Conservation (phyloP, 192 early-diverging fungal species). For the Funneliformis geosporum region DNA sequence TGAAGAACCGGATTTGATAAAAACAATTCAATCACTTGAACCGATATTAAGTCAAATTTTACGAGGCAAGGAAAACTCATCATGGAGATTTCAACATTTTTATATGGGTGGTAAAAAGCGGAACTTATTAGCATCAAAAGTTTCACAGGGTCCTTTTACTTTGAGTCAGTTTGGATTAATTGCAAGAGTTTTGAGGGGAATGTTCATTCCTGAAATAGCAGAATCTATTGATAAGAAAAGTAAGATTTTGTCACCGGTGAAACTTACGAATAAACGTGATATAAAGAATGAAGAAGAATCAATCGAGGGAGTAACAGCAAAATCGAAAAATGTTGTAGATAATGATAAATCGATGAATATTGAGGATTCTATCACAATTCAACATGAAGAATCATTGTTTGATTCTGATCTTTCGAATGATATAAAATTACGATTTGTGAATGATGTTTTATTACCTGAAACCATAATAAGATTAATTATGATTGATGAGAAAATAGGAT, state of each 20-base stretch:
- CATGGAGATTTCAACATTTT: constrained; percentile 25
- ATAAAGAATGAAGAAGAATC: neutral
- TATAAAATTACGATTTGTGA: constrained; percentile 17
- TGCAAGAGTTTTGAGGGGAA: neutral
- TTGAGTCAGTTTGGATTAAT: constrained; percentile 5
- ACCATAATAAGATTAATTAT: constrained; percentile 21
- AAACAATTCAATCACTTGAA: neutral
- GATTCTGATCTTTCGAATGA: constrained; percentile 16
- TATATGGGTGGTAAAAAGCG: constrained; percentile 12
- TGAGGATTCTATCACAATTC: neutral
- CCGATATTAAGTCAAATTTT: constrained; percentile 9
- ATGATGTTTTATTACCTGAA: constrained; percentile 29
- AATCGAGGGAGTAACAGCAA: too few species aligned
- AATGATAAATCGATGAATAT: neutral
- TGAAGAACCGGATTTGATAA: neutral
- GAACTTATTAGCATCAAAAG: neutral
- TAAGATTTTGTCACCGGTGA: neutral
- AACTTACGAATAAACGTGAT: neutral
- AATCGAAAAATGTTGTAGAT: too few species aligned
- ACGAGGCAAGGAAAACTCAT: neutral
- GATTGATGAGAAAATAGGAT: constrained; percentile 6
- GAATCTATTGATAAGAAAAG: constrained; percentile 10
- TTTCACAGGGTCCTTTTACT: constrained; percentile 12
- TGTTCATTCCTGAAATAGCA: constrained; percentile 22
- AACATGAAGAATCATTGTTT: neutral